phyloP scores from a whole-genome alignment of 164 flowering plant species.

The Echeveria elegans region DNA sequence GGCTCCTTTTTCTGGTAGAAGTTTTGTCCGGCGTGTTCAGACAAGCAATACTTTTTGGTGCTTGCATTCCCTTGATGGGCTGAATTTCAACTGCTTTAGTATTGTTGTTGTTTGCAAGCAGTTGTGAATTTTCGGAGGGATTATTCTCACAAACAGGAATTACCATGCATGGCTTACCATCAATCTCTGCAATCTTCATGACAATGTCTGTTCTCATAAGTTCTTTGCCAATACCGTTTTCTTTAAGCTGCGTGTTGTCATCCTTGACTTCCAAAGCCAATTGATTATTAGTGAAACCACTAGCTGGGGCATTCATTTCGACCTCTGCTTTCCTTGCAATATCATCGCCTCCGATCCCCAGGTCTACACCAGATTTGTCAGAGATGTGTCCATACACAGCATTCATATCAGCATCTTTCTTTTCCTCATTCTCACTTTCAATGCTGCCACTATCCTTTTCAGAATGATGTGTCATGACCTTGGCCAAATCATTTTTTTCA shows the following conservation, averaged over 20 bases:
- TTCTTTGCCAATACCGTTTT: no score
- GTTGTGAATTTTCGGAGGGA: neutral
- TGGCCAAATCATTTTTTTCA: no score
- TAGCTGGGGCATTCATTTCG: neutral
- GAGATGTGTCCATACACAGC: neutral
- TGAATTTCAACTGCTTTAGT: neutral
- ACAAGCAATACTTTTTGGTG: neutral
- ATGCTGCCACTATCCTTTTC: neutral
- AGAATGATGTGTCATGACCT: slow-evolving; percentile 8
- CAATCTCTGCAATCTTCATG: neutral
- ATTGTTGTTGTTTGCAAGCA: neutral
- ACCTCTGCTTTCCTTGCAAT: no score
- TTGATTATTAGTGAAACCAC: no score
- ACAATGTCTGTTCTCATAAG: neutral
- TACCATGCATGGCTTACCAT: neutral
- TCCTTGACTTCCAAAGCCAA: no score
- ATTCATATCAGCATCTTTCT: neutral
- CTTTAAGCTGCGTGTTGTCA: no score
- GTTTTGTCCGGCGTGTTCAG: neutral
- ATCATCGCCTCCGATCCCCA: neutral
- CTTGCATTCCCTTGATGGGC: neutral
- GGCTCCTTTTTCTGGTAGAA: neutral
- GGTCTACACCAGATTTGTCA: neutral
- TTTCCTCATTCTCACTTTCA: neutral
- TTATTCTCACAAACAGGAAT: neutral